Conservation (phyloP, 2,329 filamentous ascomycete genomes). For the Magnaporthiopsis incrustans region DNA sequence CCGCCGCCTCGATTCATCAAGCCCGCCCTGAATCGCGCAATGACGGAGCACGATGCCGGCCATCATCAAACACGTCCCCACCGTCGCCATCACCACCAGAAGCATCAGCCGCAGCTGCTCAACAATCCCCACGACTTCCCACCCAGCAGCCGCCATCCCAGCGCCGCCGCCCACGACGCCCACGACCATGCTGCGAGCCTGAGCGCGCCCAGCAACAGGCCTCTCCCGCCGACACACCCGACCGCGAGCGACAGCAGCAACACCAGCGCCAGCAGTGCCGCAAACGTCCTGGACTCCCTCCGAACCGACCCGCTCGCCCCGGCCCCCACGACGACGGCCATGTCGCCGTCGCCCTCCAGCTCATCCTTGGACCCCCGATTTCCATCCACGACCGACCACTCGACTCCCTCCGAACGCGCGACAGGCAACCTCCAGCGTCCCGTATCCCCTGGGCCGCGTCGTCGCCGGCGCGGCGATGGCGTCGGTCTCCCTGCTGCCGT, state of each 20-base stretch:
- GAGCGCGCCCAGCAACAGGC: not conserved
- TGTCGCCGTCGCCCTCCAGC: not conserved
- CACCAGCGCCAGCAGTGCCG: constrained; percentile 30
- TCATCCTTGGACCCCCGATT: not conserved
- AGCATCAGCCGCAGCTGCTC: not conserved
- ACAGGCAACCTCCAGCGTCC: constrained; percentile 8
- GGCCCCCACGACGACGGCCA: not conserved
- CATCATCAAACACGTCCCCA: constrained; percentile 7
- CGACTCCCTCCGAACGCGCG: constrained; percentile 13
- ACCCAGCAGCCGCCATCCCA: not conserved
- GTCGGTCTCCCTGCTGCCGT: too few species aligned
- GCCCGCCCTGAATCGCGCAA: constrained; percentile 15
- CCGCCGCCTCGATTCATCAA: not conserved
- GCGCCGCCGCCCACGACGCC: not conserved
- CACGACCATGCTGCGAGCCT: not conserved
- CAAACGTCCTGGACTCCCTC: not conserved
- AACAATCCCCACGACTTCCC: not conserved
- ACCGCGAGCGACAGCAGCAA: constrained; percentile 26
- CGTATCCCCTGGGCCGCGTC: not conserved
- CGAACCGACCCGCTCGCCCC: not conserved
- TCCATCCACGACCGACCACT: constrained; percentile 10
- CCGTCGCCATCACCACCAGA: constrained; percentile 2
- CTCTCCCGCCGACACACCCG: not conserved
- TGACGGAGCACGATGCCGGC: constrained; percentile 24
- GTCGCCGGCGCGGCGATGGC: not conserved